Evolutionary conservation across 495 filamentous ascomycete species (phyloP).

Genomic region (Penicillium odoratum): DNA sequence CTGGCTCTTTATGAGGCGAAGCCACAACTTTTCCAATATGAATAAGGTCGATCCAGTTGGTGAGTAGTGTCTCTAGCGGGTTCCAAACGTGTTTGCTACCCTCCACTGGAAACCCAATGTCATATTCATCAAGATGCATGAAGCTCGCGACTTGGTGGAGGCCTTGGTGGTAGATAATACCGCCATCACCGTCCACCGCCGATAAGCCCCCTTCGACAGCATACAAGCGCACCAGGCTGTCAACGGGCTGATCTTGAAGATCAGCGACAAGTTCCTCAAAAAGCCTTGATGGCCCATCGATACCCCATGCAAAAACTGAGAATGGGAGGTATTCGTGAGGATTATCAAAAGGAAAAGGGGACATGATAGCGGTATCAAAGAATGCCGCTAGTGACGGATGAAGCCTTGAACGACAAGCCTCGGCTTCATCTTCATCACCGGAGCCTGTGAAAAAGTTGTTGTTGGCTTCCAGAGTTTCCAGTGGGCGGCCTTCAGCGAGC

Average conservation of each 20-base stretch:
- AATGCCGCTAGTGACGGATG: slow-evolving; percentile 15
- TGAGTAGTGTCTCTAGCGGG: slow-evolving; percentile 38
- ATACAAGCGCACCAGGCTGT: slow-evolving; percentile 16
- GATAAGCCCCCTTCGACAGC: slow-evolving; percentile 8
- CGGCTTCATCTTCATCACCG: slow-evolving; percentile 12
- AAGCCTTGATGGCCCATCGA: slow-evolving; percentile 5
- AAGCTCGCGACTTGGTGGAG: slow-evolving; percentile 13
- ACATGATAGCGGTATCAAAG: slow-evolving; percentile 14
- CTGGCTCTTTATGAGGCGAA: slow-evolving; percentile 19
- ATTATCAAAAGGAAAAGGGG: slow-evolving; percentile 12
- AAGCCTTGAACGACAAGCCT: slow-evolving; percentile 18
- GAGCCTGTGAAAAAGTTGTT: slow-evolving; percentile 17
- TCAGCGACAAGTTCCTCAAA: slow-evolving; percentile 11
- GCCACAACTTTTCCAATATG: slow-evolving; percentile 29
- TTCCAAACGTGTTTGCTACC: slow-evolving; percentile 27
- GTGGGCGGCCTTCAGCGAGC: slow-evolving; percentile 19
- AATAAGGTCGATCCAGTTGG: slow-evolving; percentile 35
- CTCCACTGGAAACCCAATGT: slow-evolving; percentile 15
- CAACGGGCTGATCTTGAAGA: slow-evolving; percentile 13
- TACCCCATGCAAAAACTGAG: slow-evolving; percentile 13
- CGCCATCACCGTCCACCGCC: slow-evolving; percentile 4
- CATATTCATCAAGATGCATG: slow-evolving; percentile 15
- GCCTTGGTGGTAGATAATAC: slow-evolving; percentile 18
- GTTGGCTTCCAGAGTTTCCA: slow-evolving; percentile 17
- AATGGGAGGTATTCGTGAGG: slow-evolving; percentile 10